phyloP scores from a whole-genome alignment of 306 rosid species.

The Vigna nakashimae region DNA sequence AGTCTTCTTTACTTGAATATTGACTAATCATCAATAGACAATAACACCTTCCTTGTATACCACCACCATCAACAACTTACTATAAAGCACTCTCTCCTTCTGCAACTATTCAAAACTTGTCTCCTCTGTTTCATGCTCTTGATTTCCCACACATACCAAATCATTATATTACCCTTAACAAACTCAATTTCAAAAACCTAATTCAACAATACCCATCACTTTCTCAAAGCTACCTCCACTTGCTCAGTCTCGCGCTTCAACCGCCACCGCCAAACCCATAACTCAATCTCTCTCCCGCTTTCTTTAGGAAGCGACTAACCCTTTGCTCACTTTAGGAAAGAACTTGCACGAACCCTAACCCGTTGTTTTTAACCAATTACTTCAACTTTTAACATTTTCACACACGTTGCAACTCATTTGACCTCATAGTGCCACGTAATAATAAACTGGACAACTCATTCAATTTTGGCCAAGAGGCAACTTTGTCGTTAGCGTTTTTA shows the following conservation, averaged over 20 bases:
- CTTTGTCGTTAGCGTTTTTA: too few relatives aligned
- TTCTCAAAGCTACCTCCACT: conserved; percentile 70
- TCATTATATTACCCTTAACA: conserved; percentile 62
- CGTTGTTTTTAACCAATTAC: too few relatives aligned
- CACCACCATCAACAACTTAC: conserved; percentile 38
- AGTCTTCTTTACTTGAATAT: not conserved
- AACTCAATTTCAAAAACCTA: conserved; percentile 68
- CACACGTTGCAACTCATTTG: too few relatives aligned
- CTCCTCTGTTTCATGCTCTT: conserved; percentile 56
- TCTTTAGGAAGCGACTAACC: conserved; percentile 91
- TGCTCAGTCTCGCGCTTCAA: conserved; percentile 73
- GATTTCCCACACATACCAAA: conserved; percentile 43
- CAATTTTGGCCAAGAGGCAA: too few relatives aligned
- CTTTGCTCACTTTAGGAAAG: conserved; percentile 32
- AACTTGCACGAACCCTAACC: too few relatives aligned
- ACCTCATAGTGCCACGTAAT: too few relatives aligned
- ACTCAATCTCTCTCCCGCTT: conserved; percentile 72
- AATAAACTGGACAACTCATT: too few relatives aligned
- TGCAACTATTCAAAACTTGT: not conserved
- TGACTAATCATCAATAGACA: not conserved
- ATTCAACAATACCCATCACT: conserved; percentile 72
- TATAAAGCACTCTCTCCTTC: conserved; percentile 12
- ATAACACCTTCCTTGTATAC: conserved; percentile 26
- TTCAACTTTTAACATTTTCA: too few relatives aligned
- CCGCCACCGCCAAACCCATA: conserved; percentile 45